Conservation (phyloP, 2,329 filamentous ascomycete genomes). For the Xylaria sp. region DNA sequence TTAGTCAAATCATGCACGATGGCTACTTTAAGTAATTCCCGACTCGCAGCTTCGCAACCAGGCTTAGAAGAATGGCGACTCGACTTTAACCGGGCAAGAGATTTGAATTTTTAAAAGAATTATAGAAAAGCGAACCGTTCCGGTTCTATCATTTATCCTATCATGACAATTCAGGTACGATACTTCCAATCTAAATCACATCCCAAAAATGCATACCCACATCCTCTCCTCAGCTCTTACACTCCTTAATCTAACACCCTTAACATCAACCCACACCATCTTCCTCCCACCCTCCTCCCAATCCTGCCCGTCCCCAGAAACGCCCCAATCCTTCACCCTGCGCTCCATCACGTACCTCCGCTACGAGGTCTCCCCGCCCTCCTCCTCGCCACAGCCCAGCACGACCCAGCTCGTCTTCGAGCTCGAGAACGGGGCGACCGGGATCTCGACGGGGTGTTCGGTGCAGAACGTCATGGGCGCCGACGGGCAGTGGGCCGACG, state of each 20-base stretch:
- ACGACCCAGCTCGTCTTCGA: slow-evolving; percentile 32
- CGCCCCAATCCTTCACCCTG: slow-evolving; percentile 21
- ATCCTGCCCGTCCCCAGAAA: slow-evolving; percentile 4
- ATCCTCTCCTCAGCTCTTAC: not conserved
- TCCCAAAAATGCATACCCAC: slow-evolving; percentile 16
- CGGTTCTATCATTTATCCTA: not conserved
- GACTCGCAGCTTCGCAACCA: not conserved
- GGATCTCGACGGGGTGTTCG: slow-evolving; percentile 34
- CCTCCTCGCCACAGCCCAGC: slow-evolving; percentile 16
- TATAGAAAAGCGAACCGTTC: not conserved
- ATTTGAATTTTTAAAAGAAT: not conserved
- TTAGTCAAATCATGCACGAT: not conserved
- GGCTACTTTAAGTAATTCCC: not conserved
- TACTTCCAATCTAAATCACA: not conserved
- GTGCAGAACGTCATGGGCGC: slow-evolving; percentile 23
- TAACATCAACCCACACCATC: not conserved
- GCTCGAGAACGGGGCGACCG: slow-evolving; percentile 7
- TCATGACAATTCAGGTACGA: not conserved
- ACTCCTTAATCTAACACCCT: not conserved
- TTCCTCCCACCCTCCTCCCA: not conserved
- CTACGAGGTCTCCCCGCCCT: slow-evolving; percentile 12
- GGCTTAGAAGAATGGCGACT: not conserved
- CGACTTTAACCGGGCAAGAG: slow-evolving; percentile 25
- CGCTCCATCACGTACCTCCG: slow-evolving; percentile 25
- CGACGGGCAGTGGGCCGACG: slow-evolving; percentile 28